Evolutionary conservation across 345 rosid species (phyloP), one percentile per base, ranked within the genome.

Genomic region (Eucalyptus coolabah): DNA sequence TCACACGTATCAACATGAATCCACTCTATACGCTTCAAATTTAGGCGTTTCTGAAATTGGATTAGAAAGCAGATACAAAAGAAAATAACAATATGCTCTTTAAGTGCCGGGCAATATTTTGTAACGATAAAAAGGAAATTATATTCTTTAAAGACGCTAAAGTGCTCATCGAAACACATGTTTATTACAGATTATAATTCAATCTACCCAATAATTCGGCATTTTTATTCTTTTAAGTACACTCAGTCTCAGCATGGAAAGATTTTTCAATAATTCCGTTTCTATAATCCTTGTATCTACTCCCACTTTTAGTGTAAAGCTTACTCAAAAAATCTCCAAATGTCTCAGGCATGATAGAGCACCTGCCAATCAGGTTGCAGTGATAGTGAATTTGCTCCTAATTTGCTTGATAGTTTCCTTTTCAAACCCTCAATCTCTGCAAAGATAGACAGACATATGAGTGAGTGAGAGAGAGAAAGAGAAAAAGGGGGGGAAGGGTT

Each of bases 321-420:
- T 77, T 40, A 77, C 16, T 77, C 47, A 77, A 77, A 77, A 21
- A 21, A 77, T 77, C 47, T 77, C 47, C 30, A 77, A 23, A 77
- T 40, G 42, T 40, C 47, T 77, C 47, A 77, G 85, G 85, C 28
- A 40, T 77, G 30, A 40, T 77, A 77, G 85, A 23, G 47, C 92
- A 96, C 99, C 99, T 97, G 98, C 99, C 99, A 98, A 67, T 97
- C 96, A 53, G 99, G 98, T 87, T 94, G 96, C 91, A 94, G 94
- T 89, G 94, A 94, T 86, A 97, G 92, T 34, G 98, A 95, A 93
- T 95, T 96, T 86, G 99, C 98, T 90, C 99, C 99, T 86, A 98
- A 98, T 92, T 98, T 97, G 94, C 99, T 98, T 82, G 98, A 95
- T 88, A 98, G 90, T 92, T 97, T 98, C 93, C 99, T 97, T 89